Evolutionary conservation across 352 stramenopile genomes (phyloP), one percentile per base, ranked within the genome.

Genomic region (Pythium sp.): DNA sequence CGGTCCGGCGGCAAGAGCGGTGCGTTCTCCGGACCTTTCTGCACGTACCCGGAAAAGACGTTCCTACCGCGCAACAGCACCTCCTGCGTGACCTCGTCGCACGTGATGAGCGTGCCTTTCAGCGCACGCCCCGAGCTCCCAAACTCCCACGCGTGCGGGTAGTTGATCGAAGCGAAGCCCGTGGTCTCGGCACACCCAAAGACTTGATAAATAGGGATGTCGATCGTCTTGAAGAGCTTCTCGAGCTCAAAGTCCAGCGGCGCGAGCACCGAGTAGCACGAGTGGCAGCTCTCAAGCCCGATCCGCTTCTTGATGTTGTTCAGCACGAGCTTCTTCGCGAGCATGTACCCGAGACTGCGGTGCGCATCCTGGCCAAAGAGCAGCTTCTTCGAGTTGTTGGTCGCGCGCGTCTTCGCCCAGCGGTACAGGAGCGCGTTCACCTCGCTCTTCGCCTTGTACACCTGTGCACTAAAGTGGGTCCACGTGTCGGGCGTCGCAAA

Each of bases 301-400:
- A 95, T 78, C 56, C 85, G 86, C 67, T 89, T 90, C 69, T 93
- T 93, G 55, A 95, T 87, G 30, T 72, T 81, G 70, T 90, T 86
- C 8, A 95, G 76, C 43, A 95, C 86, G 26, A 95, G 78, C 49
- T 79, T 76, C 54, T 95, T 91, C 8, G 87, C 87, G 30, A 95
- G 64, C 71, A 92, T 84, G 67, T 95, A 93, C 22, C 87, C 87
- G 15, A 95, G 59, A 62, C 80, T 90, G 18, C 79, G 83, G 28
- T 81, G 77, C 20, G 79, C 81, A 14, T 75, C 65, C 36, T 80
- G 73, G 24, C 70, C 70, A 58, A 87, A 90, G 8, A 89, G 80
- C 26, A 92, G 78, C 70, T 95, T 95, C 47, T 84, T 83, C 2
- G 86, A 87, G 64, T 95, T 89, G 65, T 92, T 84, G 14, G 83